Evolutionary conservation across 768 basidiomycete genomes (phyloP).

Genomic region (Cystofilobasidium ferigula): DNA sequence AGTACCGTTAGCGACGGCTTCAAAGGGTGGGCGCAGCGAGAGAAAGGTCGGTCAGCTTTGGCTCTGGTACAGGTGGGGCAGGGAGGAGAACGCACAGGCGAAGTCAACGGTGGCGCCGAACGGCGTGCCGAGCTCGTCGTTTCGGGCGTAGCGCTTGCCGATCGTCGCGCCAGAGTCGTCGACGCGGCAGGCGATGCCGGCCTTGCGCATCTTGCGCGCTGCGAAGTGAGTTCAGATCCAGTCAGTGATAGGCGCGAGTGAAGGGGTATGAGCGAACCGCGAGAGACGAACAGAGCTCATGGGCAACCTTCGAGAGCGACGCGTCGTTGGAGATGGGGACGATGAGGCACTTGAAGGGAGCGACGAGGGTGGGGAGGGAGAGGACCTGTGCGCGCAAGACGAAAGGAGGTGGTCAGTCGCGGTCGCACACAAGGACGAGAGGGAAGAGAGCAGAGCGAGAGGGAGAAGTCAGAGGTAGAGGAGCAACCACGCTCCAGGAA

Average conservation of each 20-base stretch:
- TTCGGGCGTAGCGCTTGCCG: constrained; percentile 91
- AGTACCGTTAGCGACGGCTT: constrained; percentile 81
- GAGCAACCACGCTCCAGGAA: constrained; percentile 11
- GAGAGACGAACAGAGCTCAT: constrained; percentile 73
- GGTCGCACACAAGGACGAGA: constrained; percentile 16
- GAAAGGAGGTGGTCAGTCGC: background rate
- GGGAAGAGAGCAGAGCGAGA: background rate
- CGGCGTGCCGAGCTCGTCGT: constrained; percentile 96
- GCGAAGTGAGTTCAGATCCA: background rate
- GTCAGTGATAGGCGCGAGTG: background rate
- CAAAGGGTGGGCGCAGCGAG: background rate
- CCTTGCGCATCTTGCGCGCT: constrained; percentile 78
- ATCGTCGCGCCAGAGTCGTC: constrained; percentile 93
- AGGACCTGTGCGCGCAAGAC: constrained; percentile 52
- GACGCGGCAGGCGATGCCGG: constrained; percentile 82
- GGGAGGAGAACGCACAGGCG: constrained; percentile 48
- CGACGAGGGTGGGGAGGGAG: constrained; percentile 76
- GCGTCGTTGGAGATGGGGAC: constrained; percentile 80
- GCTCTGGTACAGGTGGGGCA: background rate
- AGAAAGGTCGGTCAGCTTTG: background rate
- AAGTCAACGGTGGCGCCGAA: constrained; percentile 95
- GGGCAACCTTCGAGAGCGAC: constrained; percentile 70
- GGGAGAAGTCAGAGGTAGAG: constrained; percentile 24
- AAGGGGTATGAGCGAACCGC: background rate
- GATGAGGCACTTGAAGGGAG: constrained; percentile 93